These are phyloP conservation scores for Phytophthora pistaciae DNA, from an alignment of 352 stramenopile genomes.

Conservation along the genomic window DNA sequence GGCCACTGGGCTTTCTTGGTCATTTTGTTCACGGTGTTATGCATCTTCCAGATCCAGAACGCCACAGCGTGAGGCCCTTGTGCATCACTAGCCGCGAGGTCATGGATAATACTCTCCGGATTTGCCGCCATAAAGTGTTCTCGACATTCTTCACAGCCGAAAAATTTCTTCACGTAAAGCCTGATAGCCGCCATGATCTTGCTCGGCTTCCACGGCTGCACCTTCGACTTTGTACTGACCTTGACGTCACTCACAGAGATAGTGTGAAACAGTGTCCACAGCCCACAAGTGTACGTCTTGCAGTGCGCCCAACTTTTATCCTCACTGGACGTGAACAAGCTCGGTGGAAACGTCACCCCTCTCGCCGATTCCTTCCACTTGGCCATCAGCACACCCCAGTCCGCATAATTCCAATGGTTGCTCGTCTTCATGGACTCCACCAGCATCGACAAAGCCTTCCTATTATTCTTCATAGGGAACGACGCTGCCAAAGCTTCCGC, in stretches of 20 bases:
- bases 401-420: slow-evolving; percentile 55
- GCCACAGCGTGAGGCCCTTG: slow-evolving; percentile 52
- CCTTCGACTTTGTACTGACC: slow-evolving; percentile 24
- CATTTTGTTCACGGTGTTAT: slow-evolving; percentile 86
- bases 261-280: slow-evolving; percentile 88
- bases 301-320: slow-evolving; percentile 63
- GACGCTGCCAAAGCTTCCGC: slow-evolving; percentile 60
- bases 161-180: slow-evolving; percentile 83
- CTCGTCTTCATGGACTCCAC: slow-evolving; percentile 45
- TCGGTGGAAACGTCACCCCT: slow-evolving; percentile 62
- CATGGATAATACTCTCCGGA: slow-evolving; percentile 58
- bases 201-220: slow-evolving; percentile 60
- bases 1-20: slow-evolving; percentile 80
- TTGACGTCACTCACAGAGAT: slow-evolving; percentile 58
- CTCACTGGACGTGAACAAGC: slow-evolving; percentile 67
- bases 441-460: slow-evolving; percentile 54
- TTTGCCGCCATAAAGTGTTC: slow-evolving; percentile 81
- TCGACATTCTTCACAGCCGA: slow-evolving; percentile 82
- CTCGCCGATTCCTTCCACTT: slow-evolving; percentile 65
- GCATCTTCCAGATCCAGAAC: slow-evolving; percentile 87
- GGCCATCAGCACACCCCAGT: slow-evolving; percentile 70
- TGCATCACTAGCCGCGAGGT: slow-evolving; percentile 46
- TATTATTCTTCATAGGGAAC: slow-evolving; percentile 80
- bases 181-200: slow-evolving; percentile 69
- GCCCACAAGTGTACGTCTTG: slow-evolving; percentile 80